Conservation (phyloP, 2,329 filamentous ascomycete species). For the Colletotrichum sp. region DNA sequence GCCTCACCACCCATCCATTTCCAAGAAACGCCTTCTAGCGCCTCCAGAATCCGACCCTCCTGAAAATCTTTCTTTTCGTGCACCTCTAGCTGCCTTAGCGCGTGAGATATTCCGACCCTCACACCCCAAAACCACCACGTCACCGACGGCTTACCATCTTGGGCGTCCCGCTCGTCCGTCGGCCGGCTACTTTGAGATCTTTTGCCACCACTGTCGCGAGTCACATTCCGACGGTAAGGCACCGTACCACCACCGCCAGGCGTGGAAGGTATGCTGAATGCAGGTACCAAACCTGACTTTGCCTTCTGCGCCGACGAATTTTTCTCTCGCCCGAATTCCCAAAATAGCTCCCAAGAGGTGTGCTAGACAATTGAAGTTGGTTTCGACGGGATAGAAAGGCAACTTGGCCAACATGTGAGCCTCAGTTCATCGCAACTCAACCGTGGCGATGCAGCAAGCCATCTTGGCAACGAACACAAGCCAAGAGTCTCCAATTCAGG, state of each 20-base stretch:
- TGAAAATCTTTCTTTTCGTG: constrained; percentile 1
- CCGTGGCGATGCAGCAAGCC: not conserved
- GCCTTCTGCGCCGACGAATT: not conserved
- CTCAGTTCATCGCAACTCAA: not conserved
- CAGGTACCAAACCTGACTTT: constrained; percentile 6
- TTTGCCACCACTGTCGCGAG: constrained; percentile 3
- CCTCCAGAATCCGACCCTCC: not conserved
- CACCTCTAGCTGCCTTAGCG: constrained; percentile 1
- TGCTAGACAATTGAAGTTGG: not conserved
- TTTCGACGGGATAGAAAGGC: not conserved
- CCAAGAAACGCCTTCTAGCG: not conserved
- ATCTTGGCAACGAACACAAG: not conserved
- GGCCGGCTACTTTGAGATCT: not conserved
- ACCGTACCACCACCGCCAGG: not conserved
- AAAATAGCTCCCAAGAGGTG: not conserved
- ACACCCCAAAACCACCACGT: not conserved
- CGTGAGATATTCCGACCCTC: not conserved
- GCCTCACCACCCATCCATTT: not conserved
- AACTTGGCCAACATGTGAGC: not conserved
- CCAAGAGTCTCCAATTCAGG: not conserved
- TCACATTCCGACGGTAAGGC: not conserved
- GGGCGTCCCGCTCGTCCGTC: not conserved
- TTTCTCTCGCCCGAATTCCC: not conserved
- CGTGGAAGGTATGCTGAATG: not conserved
- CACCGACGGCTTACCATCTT: constrained; percentile 10